Conservation (phyloP, 139 green algal genomes). For the Cymbomonas tetramitiformis region DNA sequence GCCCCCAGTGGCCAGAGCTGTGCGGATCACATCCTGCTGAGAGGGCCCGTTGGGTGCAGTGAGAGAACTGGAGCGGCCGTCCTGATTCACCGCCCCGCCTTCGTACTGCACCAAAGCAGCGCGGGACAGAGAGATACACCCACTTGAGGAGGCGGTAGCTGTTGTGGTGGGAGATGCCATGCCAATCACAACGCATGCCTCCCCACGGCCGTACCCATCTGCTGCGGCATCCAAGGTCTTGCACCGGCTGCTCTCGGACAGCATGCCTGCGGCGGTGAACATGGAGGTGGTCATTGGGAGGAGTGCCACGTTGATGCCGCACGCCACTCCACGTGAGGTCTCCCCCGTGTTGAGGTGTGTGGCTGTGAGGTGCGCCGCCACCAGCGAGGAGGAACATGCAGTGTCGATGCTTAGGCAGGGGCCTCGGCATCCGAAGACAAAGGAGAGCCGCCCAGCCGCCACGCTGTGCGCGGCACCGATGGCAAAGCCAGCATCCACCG, state of each 20-base stretch:
- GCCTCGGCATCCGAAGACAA: constrained; percentile 6
- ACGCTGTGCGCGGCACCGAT: no score
- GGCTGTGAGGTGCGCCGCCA: neutral
- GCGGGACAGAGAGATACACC: no score
- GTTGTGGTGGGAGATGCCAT: no score
- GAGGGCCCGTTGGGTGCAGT: constrained; percentile 71
- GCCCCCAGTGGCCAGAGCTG: constrained; percentile 31
- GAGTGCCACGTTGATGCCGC: constrained; percentile 8
- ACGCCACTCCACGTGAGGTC: neutral
- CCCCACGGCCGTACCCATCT: constrained; percentile 61
- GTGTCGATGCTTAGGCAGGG: constrained; percentile 16
- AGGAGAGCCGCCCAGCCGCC: constrained; percentile 12
- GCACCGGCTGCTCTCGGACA: constrained; percentile 50
- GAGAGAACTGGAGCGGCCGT: constrained; percentile 58
- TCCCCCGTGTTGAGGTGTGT: neutral
- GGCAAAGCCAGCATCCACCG: no score
- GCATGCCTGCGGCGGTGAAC: constrained; percentile 10
- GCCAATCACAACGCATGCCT: constrained; percentile 21
- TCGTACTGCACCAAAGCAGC: no score
- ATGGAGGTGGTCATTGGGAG: neutral
- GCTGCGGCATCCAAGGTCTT: constrained; percentile 64
- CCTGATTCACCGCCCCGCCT: constrained; percentile 49
- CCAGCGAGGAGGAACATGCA: constrained; percentile 23
- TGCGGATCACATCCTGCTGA: constrained; percentile 54
- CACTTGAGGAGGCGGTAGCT: no score